phyloP scores from a whole-genome alignment of 208 protist species.

The Wallacemonas sp. region DNA sequence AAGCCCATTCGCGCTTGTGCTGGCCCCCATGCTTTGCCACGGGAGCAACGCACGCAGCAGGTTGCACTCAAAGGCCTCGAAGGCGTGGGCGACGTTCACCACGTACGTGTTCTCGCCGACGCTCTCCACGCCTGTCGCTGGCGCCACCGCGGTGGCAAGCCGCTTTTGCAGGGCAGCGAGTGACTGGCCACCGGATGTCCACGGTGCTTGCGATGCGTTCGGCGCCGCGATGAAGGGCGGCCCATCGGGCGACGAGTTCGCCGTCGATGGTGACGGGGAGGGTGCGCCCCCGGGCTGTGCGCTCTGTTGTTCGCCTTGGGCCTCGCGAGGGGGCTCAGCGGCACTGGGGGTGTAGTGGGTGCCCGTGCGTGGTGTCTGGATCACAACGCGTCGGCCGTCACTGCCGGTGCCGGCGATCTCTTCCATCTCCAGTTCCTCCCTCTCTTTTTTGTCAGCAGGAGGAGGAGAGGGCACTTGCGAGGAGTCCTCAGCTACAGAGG shows the following conservation, averaged over 20 bases:
- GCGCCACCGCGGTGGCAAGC: neutral
- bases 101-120: slow-evolving; percentile 13
- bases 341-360: neutral
- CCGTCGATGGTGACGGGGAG: no score
- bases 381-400: neutral
- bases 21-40: no score
- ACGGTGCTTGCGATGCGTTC: no score
- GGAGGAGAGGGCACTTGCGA: no score
- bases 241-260: no score
- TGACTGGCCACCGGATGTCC: no score
- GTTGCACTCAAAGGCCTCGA: neutral
- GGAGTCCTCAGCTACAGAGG: no score
- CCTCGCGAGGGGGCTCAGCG: neutral
- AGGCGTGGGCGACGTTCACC: neutral
- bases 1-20: neutral
- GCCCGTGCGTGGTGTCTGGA: neutral
- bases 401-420: no score
- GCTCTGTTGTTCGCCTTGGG: neutral
- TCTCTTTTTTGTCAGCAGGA: no score
- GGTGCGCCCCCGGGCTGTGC: neutral
- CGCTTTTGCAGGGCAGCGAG: neutral
- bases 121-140: neutral
- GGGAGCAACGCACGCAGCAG: neutral
- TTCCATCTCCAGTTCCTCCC: no score
- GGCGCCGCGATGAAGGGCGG: no score